Base-by-base conservation (phyloP, 2,329 filamentous ascomycete genomes). In the Nigrospora sphaerica region DNA sequence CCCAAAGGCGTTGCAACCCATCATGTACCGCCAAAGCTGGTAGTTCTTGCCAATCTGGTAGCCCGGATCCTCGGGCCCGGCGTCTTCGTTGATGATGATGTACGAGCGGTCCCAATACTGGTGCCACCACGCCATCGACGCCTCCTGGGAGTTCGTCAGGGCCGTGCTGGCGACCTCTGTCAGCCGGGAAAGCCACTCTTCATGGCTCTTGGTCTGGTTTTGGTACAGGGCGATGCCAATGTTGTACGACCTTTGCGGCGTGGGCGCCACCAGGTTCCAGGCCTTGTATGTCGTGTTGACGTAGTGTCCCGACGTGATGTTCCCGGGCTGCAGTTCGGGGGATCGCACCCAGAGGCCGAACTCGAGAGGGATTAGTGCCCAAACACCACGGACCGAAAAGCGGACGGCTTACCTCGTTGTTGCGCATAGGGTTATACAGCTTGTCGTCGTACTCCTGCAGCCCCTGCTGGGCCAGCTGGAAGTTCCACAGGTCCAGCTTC, bases 31-130 rank as follows among this genome's bases (percentile, higher is more conserved):
- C 31, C 34, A 45, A 6, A 39, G 16, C 36, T 45, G 44, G 17
- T 45, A 45, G 36, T 45, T 45, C 35, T 39, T 38, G 10, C 44
- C 44, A 16, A 45, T 35, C 32, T 45, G 44, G 13, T 39, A 45
- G 11, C 35, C 34, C 2, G 23, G 36, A n/a, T 45, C 44, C 12
- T 42, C 31, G n/a, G 39, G 39, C 16, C 39, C 39, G 3, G 39
- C 39, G 39, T 42, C 39, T 33, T 42, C 39, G 31, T 42, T 42
- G n/a, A 42, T 42, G 31, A 42, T 33, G 31, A 42, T 42, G 28
- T 42, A 42, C 13, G 39, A 42, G 6, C 39, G 39, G n/a, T 42
- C 39, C 39, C 39, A 42, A 12, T 42, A 42, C 31, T 42, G n/a
- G 31, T 42, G 39, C 39, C 39, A 42, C 39, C 39, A 42, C 12